phyloP scores from a whole-genome alignment of 768 basidiomycete species.

The Naganishia vishniacii region DNA sequence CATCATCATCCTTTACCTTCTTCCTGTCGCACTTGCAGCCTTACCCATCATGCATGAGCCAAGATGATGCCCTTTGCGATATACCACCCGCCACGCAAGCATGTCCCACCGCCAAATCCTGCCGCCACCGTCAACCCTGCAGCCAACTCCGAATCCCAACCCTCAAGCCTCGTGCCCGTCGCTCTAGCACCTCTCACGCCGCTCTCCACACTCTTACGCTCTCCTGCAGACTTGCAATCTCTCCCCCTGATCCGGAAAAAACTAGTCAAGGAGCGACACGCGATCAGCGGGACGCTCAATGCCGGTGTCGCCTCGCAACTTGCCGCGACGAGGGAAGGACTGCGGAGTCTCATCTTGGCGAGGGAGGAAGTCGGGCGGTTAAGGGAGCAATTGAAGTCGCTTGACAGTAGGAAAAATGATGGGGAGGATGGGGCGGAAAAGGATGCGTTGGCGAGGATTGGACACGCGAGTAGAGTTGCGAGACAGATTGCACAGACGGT shows the following conservation, averaged over 20 bases:
- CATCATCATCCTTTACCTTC: too few relatives aligned
- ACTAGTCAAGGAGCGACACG: conserved; percentile 91
- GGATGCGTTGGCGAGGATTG: conserved; percentile 62
- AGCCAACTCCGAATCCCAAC: too few relatives aligned
- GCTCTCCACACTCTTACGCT: too few relatives aligned
- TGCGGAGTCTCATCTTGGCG: conserved; percentile 45
- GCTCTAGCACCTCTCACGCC: too few relatives aligned
- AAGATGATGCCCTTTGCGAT: too few relatives aligned
- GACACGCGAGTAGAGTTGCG: conserved; percentile 88
- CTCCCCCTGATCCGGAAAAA: conserved; percentile 84
- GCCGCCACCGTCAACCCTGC: too few relatives aligned
- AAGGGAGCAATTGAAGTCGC: conserved; percentile 49
- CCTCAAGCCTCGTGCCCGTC: too few relatives aligned
- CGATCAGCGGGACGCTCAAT: conserved; percentile 82
- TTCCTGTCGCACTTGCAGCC: too few relatives aligned
- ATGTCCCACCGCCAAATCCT: too few relatives aligned
- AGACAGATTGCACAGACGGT: conserved; percentile 90
- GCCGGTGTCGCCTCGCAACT: conserved; percentile 89
- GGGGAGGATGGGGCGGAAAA: conserved; percentile 67
- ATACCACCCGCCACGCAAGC: too few relatives aligned
- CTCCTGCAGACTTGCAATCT: too few relatives aligned
- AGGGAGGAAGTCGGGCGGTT: conserved; percentile 41
- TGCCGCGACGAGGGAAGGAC: conserved; percentile 78
- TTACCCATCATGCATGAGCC: too few relatives aligned
- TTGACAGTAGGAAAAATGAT: conserved; percentile 72